These are phyloP conservation scores for Pichia nanzhaoensis DNA, from an alignment of 805 yeast species.

Conservation along the genomic window DNA sequence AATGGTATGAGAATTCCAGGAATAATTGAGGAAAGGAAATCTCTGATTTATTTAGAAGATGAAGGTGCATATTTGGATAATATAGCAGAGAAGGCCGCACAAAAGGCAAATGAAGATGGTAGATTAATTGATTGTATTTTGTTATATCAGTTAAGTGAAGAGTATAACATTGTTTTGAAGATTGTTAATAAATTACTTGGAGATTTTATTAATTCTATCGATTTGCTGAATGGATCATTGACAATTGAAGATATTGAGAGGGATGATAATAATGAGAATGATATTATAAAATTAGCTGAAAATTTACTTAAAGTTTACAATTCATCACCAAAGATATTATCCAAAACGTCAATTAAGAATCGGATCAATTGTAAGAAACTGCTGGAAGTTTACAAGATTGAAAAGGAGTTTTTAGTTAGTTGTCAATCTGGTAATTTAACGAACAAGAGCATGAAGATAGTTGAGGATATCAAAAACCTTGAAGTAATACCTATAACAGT, in stretches of 20 bases:
- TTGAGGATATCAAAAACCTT: conserved; percentile 40
- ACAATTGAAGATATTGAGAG: conserved; percentile 17
- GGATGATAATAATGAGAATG: conserved; percentile 35
- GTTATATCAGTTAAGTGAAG: conserved; percentile 83
- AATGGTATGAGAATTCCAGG: conserved; percentile 81
- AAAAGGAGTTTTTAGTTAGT: conserved; percentile 33
- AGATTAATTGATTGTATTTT: conserved; percentile 77
- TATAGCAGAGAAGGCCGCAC: conserved; percentile 81
- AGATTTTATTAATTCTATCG: conserved; percentile 66
- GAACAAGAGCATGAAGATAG: conserved; percentile 31
- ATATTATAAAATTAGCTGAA: conserved; percentile 40
- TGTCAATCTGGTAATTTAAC: conserved; percentile 2
- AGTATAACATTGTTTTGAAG: conserved; percentile 70
- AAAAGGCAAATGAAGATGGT: conserved; percentile 86
- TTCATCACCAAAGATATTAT: conserved; percentile 52
- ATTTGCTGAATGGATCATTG: conserved; percentile 28
- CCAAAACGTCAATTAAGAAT: conserved; percentile 45
- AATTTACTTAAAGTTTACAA: conserved; percentile 40
- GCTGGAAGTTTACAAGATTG: conserved; percentile 59
- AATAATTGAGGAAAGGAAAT: conserved; percentile 69
- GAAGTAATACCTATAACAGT: conserved; percentile 58
- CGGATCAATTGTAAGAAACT: conserved; percentile 61
- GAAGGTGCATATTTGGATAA: conserved; percentile 55
- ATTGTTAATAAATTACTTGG: conserved; percentile 73
- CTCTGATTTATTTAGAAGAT: conserved; percentile 51